Percentiles rank a stretch among this genome's conserved stretches.
These are phyloP conservation scores for Ochetophila trinervis DNA, from an alignment of 306 rosid species.

Conservation along the genomic window DNA sequence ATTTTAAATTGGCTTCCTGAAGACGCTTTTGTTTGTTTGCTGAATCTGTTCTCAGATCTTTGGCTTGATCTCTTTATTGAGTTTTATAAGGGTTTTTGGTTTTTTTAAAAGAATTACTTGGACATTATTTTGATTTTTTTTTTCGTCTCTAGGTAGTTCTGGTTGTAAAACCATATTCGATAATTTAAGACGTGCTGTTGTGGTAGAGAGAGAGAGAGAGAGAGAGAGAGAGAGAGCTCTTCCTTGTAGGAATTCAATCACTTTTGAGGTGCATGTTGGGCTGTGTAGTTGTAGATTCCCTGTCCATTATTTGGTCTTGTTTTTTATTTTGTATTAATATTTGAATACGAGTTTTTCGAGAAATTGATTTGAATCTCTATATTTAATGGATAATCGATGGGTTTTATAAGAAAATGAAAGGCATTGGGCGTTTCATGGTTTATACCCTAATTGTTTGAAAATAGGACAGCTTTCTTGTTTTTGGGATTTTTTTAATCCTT, in stretches of 20 bases:
- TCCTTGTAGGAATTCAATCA: neutral
- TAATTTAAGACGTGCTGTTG: neutral
- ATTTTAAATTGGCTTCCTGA: slow-evolving; percentile 1
- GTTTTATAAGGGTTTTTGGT: neutral
- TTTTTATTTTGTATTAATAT: neutral
- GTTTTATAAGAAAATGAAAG: neutral
- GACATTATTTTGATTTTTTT: no score
- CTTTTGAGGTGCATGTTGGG: slow-evolving; percentile 6
- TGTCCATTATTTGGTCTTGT: slow-evolving; percentile 14
- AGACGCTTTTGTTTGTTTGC: neutral
- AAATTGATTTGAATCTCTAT: neutral
- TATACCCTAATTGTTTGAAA: neutral
- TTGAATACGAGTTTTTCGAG: neutral
- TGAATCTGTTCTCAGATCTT: neutral
- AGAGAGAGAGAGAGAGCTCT: neutral
- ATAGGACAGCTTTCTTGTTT: neutral
- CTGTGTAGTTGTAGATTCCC: slow-evolving; percentile 24
- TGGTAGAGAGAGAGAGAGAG: neutral
- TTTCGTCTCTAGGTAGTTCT: no score
- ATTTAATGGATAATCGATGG: neutral
- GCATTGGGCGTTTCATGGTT: neutral
- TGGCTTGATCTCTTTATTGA: slow-evolving; percentile 11
- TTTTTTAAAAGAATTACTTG: neutral
- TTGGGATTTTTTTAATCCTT: neutral
- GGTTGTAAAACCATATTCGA: neutral